Base-by-base conservation (phyloP, 2,329 filamentous ascomycete species). In the Pleoardoris graminearum region DNA sequence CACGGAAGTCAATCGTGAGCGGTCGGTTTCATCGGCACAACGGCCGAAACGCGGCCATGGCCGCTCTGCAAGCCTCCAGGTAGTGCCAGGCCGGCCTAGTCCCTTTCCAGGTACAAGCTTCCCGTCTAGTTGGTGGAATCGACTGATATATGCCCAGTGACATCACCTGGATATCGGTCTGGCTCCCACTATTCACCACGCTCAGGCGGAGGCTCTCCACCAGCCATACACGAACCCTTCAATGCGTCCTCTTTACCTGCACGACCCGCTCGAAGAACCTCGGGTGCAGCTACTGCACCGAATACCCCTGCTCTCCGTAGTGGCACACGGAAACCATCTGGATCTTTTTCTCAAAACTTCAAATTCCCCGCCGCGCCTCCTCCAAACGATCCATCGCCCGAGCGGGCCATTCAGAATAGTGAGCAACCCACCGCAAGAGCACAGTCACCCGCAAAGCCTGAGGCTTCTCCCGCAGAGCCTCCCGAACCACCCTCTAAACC, bases 21-120 rank as follows among this genome's bases (percentile, higher is more conserved):
- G 66, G 14, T 54, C 60, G 22, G 50, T 58, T 29, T 54, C 62
- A 3, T 60, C 66, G 3, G 61, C 66, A 8, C 67, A 69, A 46
- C 80, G 84, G 47, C 81, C 84, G 17, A 69, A 67, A 16, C 84
- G 85, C 62, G 83, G 86, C 4, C 91, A 96, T 77, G 85, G 81
- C 42, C 82, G 91, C 47, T 91, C 91, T 32, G 85, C 90, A 21
- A 96, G 91, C 76, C 76, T 96, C 54, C 91, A 96, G 70, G 87
- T 93, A 60, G 70, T 84, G 57, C 78, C 85, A 41, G 79, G 69
- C 47, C 60, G 67, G 23, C 69, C 66, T 39, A 69, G 59, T 46
- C 61, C 65, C n/a, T 69, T 69, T 56, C 61, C 68, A 62, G 65
- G 68, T 68, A 69, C 41, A 44, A 22, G 19, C 38, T 30, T 14